Conservation (phyloP, 768 basidiomycete species). For the Punctularia strigosozonata region DNA sequence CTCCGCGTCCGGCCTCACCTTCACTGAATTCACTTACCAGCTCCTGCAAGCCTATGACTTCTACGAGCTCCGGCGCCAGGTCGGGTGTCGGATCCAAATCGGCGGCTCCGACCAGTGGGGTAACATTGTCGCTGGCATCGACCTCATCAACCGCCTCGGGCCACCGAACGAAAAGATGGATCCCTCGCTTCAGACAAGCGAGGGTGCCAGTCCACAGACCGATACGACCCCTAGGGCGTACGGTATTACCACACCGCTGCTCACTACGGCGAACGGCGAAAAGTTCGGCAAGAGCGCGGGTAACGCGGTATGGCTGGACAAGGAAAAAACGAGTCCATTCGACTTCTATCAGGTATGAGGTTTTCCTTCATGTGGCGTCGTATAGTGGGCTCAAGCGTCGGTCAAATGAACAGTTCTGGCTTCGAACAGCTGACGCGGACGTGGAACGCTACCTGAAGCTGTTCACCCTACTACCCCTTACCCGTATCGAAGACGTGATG, state of each 20-base stretch:
- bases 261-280: slow-evolving; percentile 80
- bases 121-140: slow-evolving; percentile 89
- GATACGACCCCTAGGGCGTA: too few species aligned
- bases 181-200: slow-evolving; percentile 13
- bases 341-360: slow-evolving; percentile 85
- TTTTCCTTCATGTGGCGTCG: background rate
- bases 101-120: slow-evolving; percentile 99
- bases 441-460: slow-evolving; percentile 70
- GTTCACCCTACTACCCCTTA: slow-evolving; percentile 64
- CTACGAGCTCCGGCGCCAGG: slow-evolving; percentile 51
- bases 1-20: slow-evolving; percentile 85
- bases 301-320: slow-evolving; percentile 89
- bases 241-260: slow-evolving; percentile 87
- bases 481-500: slow-evolving; percentile 46
- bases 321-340: slow-evolving; percentile 65
- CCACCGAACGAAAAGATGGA: slow-evolving; percentile 2
- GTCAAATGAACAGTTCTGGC: slow-evolving; percentile 62
- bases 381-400: background rate
- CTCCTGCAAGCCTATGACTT: slow-evolving; percentile 97
- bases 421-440: slow-evolving; percentile 70
- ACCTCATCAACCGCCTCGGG: slow-evolving; percentile 62
- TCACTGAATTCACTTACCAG: slow-evolving; percentile 97
- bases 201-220: too few species aligned
- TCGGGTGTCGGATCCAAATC: slow-evolving; percentile 74
- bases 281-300: slow-evolving; percentile 98